These are phyloP conservation scores for Magnolia changhungtana DNA, from an alignment of 164 flowering plant genomes.

Conservation along the genomic window DNA sequence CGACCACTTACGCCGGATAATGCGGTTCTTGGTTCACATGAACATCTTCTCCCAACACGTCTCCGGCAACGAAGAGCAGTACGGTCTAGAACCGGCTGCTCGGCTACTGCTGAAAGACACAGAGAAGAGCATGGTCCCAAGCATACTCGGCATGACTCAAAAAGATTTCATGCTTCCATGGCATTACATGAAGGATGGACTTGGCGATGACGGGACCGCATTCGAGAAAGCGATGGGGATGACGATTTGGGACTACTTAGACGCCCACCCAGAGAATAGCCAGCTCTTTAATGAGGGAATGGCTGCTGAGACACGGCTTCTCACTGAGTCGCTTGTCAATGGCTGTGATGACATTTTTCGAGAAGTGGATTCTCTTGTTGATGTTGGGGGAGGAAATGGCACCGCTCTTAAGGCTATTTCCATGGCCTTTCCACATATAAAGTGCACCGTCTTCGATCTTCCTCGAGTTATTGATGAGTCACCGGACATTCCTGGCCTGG, in stretches of 20 bases:
- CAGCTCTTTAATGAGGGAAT: conserved; percentile 30
- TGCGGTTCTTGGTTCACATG: conserved; percentile 37
- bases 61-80: not conserved
- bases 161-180: conserved; percentile 14
- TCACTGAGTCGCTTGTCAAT: conserved; percentile 9
- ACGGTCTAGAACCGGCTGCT: conserved; percentile 6
- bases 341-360: conserved; percentile 17
- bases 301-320: conserved; percentile 25
- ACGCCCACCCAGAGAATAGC: conserved; percentile 17
- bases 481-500: not conserved
- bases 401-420: conserved; percentile 19
- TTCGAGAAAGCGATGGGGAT: conserved; percentile 31
- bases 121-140: conserved; percentile 16
- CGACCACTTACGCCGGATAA: conserved; percentile 33
- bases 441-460: conserved; percentile 24
- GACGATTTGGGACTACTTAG: conserved; percentile 26
- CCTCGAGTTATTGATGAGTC: conserved; percentile 13
- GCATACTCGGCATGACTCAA: conserved; percentile 14
- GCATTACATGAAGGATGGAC: conserved; percentile 10
- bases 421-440: conserved; percentile 7
- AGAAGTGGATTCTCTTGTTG: conserved; percentile 22
- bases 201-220: conserved; percentile 10
- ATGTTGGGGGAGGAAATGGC: conserved; percentile 35
- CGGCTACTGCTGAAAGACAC: conserved; percentile 2
- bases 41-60: conserved; percentile 1